A percentile compares a stretch with the other conserved stretches of the same genome.
Evolutionary conservation across 164 flowering plant genomes (phyloP).

Genomic region (Euptelea pleiosperma): DNA sequence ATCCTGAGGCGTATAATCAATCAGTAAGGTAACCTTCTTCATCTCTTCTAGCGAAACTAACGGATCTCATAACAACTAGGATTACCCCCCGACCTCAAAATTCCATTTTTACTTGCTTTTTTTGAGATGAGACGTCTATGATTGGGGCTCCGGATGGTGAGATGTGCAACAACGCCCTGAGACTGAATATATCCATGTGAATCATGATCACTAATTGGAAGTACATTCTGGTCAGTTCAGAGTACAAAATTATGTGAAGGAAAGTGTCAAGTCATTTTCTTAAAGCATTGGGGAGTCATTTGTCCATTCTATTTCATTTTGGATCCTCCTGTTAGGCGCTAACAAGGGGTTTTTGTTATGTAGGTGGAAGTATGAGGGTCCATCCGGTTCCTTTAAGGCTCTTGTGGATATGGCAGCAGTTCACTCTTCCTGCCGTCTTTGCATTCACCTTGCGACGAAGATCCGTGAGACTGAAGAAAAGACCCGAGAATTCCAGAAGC

Average conservation of each 20-base stretch:
- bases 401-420: slow-evolving; percentile 99
- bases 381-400: slow-evolving; percentile 96
- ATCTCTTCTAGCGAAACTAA: not conserved
- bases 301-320: slow-evolving; percentile 7
- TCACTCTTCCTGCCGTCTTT: slow-evolving; percentile 97
- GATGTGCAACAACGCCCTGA: too few relatives aligned
- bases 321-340: not conserved
- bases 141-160: too few relatives aligned
- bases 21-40: slow-evolving; percentile 46
- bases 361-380: slow-evolving; percentile 99
- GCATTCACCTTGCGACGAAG: slow-evolving; percentile 79
- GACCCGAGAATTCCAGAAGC: slow-evolving; percentile 44
- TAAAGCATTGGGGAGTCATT: not conserved
- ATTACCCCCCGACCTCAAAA: too few relatives aligned
- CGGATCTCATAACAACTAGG: too few relatives aligned
- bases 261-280: too few relatives aligned
- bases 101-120: too few relatives aligned
- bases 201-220: too few relatives aligned
- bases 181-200: too few relatives aligned
- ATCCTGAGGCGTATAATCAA: slow-evolving; percentile 64
- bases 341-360: slow-evolving; percentile 5
- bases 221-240: too few relatives aligned
- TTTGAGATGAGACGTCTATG: too few relatives aligned
- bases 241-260: too few relatives aligned
- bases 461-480: slow-evolving; percentile 67